These are phyloP conservation scores for Pythium scleroteichum DNA, from an alignment of 352 stramenopile species.

Conservation along the genomic window DNA sequence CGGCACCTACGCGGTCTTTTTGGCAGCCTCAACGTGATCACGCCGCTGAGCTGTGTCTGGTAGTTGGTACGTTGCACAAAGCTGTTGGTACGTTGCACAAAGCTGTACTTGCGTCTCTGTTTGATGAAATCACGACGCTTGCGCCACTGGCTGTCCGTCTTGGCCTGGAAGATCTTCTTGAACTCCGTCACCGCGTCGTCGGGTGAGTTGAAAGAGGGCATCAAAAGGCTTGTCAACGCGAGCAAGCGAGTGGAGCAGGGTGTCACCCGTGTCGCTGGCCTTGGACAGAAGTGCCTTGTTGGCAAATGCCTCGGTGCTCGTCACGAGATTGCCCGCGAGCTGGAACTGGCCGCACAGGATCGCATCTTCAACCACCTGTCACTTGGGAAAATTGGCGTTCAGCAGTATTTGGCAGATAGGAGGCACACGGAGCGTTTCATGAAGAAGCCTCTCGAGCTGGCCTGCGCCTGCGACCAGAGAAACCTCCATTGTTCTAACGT, in stretches of 20 bases:
- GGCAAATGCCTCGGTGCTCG: conserved; percentile 51
- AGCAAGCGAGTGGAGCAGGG: conserved; percentile 61
- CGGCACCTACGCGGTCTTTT: conserved; percentile 33
- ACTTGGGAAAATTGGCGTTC: conserved; percentile 66
- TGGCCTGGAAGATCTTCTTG: conserved; percentile 81
- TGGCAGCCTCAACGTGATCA: conserved; percentile 52
- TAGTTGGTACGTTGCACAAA: conserved; percentile 63
- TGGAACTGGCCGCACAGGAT: conserved; percentile 72
- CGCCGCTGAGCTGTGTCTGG: conserved; percentile 51
- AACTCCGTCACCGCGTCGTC: conserved; percentile 66
- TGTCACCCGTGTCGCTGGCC: conserved; percentile 48
- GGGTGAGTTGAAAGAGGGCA: conserved; percentile 52
- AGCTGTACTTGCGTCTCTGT: conserved; percentile 72
- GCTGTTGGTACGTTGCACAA: conserved; percentile 71
- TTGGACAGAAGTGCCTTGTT: conserved; percentile 38
- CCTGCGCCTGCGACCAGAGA: no score
- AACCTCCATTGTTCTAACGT: no score
- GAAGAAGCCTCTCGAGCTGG: no score
- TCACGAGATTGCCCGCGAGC: conserved; percentile 67
- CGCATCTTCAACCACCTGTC: conserved; percentile 75
- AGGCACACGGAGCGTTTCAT: no score
- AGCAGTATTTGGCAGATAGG: conserved; percentile 83
- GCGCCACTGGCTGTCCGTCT: conserved; percentile 74
- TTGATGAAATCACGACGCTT: conserved; percentile 51
- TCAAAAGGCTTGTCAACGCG: conserved; percentile 59